Evolutionary conservation across 805 yeast genomes (phyloP), one percentile per base, ranked within the genome.

Genomic region (Wickerhamiella musiphila): DNA sequence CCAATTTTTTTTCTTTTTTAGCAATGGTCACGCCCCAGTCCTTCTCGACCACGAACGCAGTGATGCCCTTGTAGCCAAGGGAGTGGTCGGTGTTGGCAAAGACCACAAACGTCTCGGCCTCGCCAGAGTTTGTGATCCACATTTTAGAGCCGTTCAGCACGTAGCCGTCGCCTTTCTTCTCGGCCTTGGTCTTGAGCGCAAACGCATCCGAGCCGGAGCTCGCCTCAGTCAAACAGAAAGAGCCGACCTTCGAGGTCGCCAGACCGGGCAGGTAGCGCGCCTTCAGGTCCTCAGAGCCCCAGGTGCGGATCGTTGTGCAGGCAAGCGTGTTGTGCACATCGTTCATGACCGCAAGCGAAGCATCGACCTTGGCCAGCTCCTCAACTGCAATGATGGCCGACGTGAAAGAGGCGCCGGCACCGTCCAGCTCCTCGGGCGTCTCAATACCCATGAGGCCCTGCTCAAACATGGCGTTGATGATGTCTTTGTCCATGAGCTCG

Each of bases 251-350:
- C 18, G 34, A 37, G 16, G 45, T 31, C 15, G 65, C 57, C 22
- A 59, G 49, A 28, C 43, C 49, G 8, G 64, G 65, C n/a, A 59
- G 46, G 37, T 54, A 60, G 36, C 52, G 56, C 31, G 52, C 51
- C 43, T 55, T 48, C 35, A 60, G 40, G 17, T 40, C 45, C 26
- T 54, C 45, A 19, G 56, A 45, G 2, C 64, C 65, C 46, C 51
- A 57, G 15, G 47, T 47, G 31, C 64, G 52, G 17, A 59, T 45
- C 28, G 57, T 44, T 12, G 63, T 60, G 44, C 56, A 59, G 23
- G 58, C 64, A 12, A 59, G 50, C 10, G 65, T 59, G 46, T 58
- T 58, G 43, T 59, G 65, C n/a, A 59, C 65, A 39, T 59, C 65
- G 40, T 60, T 60, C 43, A 59, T 31, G 10, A 57, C 63, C 11